Evolutionary conservation across 306 rosid genomes (phyloP).

Genomic region (Hylodesmum podocarpum): DNA sequence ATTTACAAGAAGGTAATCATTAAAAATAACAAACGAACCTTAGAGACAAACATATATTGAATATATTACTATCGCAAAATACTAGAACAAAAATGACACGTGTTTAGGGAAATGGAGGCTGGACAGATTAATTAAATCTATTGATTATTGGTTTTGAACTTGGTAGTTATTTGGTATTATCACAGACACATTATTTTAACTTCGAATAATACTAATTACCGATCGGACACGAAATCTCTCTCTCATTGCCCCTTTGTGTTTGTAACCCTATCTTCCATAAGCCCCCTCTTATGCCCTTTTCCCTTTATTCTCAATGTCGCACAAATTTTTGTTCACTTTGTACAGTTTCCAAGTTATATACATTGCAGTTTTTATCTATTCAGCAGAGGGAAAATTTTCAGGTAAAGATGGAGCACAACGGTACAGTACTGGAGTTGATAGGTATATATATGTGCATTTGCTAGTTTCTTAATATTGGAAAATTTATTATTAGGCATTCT

Average conservation of each 20-base stretch:
- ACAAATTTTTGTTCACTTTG: not conserved
- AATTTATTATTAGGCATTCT: not conserved
- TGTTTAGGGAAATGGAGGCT: too few species aligned
- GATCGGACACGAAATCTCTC: not conserved
- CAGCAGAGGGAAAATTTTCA: not conserved
- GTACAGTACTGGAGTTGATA: not conserved
- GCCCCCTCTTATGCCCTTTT: not conserved
- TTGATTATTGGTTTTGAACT: not conserved
- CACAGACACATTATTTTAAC: not conserved
- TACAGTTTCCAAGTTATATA: not conserved
- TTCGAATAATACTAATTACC: not conserved
- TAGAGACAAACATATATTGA: too few species aligned
- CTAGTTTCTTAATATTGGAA: not conserved
- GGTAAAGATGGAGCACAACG: not conserved
- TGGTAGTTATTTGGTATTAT: not conserved
- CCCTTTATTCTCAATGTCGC: not conserved
- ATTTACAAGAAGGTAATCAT: too few species aligned
- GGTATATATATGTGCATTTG: not conserved
- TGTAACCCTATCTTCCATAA: not conserved
- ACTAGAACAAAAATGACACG: too few species aligned
- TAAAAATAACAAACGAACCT: too few species aligned
- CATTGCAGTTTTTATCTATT: not conserved
- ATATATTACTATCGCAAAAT: too few species aligned
- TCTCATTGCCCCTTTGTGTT: not conserved
- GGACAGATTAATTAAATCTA: too few species aligned